Evolutionary conservation across 2,329 filamentous ascomycete species (phyloP), one percentile per base, ranked within the genome.

Genomic region (Fusarium udum): DNA sequence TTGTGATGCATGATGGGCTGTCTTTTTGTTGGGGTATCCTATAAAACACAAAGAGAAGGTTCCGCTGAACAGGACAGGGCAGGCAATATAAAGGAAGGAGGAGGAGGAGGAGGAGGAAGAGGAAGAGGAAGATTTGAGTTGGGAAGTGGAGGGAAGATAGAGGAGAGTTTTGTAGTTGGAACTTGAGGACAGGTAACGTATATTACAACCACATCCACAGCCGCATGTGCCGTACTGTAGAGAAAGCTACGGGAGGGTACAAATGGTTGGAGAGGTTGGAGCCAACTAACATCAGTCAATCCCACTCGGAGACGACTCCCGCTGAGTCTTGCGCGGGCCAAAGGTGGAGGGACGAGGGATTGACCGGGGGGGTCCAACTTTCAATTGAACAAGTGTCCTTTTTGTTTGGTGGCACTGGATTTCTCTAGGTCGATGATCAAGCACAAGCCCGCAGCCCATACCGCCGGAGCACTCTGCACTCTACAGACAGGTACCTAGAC

Each of bases 341-440:
- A 52, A 64, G 61, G 67, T 61, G 70, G 65, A 58, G 69, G 64
- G 46, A 37, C 20, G 55, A 32, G 45, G 69, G 46, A 49, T 22
- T 32, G 57, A 57, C 69, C 40, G 46, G 66, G 69, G 48, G 49
- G 64, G 60, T 48, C 64, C 65, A 69, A 46, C 67, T 58, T 67
- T 79, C 78, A 83, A 83, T 81, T 83, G 82, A 83, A 84, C 82
- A 84, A 83, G 82, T 84, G 82, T 84, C 82, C 82, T 80, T 78
- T 83, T 82, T 74, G 62, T 56, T 55, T 71, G 61, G 65, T 73
- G 73, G 71, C 67, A 74, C 66, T 48, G 67, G 58, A 49, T 57
- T 26, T 43, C 37, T 59, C 26, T 43, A 28, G 26, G 45, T 48
- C 46, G 58, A 64, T 69, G 61, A 73, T 74, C 58, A 60, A 68